These are phyloP conservation scores for Cymbidium sinense DNA, from an alignment of 106 monocot genomes.

Conservation along the genomic window DNA sequence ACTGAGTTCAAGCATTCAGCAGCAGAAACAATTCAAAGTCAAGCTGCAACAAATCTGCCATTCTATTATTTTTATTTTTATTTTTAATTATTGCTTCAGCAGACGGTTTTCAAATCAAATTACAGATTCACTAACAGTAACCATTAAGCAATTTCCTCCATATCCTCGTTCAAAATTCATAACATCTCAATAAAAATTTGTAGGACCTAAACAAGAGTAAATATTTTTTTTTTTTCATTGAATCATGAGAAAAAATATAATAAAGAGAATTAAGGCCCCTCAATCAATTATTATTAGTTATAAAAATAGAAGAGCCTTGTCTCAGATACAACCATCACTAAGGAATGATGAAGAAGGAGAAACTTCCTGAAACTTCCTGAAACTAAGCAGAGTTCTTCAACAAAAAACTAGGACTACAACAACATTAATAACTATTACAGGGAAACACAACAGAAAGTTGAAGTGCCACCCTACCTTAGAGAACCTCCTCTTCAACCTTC, in stretches of 20 bases:
- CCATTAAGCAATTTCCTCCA: too few relatives aligned
- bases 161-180: too few relatives aligned
- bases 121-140: too few relatives aligned
- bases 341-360: conserved; percentile 6
- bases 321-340: not conserved
- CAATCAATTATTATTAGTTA: not conserved
- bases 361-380: conserved; percentile 2
- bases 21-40: too few relatives aligned
- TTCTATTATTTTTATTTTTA: too few relatives aligned
- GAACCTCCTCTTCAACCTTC: not conserved
- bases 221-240: too few relatives aligned
- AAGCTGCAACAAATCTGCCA: too few relatives aligned
- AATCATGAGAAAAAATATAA: not conserved
- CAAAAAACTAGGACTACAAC: not conserved
- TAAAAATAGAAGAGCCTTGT: not conserved
- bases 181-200: too few relatives aligned
- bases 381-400: conserved; percentile 2
- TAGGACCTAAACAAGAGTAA: too few relatives aligned
- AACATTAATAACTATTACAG: not conserved
- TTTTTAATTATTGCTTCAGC: too few relatives aligned
- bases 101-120: too few relatives aligned
- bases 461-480: not conserved
- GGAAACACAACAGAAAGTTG: not conserved
- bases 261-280: not conserved
- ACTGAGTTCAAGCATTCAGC: too few relatives aligned